Evolutionary conservation across 306 rosid species (phyloP).

Genomic region (Pyrus betulifolia): DNA sequence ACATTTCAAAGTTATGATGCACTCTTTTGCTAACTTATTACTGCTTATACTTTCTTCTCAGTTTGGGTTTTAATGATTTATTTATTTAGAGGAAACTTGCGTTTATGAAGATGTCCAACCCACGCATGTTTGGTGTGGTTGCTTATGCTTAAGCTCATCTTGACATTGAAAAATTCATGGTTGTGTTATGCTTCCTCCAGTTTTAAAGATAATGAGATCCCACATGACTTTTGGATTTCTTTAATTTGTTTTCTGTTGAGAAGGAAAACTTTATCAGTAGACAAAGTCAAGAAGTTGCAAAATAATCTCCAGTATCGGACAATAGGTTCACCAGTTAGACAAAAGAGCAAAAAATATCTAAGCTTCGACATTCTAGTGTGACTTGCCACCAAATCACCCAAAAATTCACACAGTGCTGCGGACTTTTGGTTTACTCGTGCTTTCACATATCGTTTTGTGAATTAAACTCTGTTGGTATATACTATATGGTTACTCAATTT

Average conservation of each 20-base stretch:
- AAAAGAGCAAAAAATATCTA: neutral
- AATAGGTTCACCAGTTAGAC: neutral
- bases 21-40: neutral
- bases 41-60: neutral
- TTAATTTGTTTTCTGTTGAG: neutral
- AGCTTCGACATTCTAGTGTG: neutral
- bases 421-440: neutral
- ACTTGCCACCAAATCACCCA: neutral
- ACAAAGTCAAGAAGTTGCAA: neutral
- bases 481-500: neutral
- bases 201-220: neutral
- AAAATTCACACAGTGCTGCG: neutral
- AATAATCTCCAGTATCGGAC: neutral
- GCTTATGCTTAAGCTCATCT: neutral
- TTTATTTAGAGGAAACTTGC: neutral
- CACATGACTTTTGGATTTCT: neutral
- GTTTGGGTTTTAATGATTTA: neutral
- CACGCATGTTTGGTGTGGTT: neutral
- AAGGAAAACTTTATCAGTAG: neutral
- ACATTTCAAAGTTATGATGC: conserved; percentile 2
- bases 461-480: too few species aligned
- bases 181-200: neutral
- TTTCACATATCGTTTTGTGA: neutral
- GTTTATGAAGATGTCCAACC: neutral
- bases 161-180: neutral